These are phyloP conservation scores for Colletotrichum camelliae DNA, from an alignment of 2,329 filamentous ascomycete species.

Conservation along the genomic window DNA sequence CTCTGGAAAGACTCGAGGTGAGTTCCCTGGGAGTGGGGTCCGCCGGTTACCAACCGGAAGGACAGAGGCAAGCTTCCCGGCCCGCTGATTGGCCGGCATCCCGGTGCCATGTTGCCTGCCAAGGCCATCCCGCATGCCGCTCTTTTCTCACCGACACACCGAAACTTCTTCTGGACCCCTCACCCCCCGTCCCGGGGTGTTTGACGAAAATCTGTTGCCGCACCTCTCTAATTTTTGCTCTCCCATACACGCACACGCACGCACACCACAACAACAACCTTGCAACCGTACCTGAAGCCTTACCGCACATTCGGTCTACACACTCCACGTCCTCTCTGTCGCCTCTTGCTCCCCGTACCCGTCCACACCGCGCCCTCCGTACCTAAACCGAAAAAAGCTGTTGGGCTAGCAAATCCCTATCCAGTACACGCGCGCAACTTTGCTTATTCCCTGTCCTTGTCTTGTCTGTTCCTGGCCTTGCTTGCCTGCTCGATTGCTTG, in stretches of 20 bases:
- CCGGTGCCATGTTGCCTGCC: conserved; percentile 14
- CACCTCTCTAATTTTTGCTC: neutral
- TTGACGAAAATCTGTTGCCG: conserved; percentile 14
- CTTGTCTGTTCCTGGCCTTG: neutral
- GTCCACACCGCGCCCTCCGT: neutral
- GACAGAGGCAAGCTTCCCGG: conserved; percentile 1
- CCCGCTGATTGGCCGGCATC: conserved; percentile 5
- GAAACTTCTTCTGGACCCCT: conserved; percentile 3
- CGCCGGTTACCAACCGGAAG: conserved; percentile 21
- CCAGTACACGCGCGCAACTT: conserved; percentile 4
- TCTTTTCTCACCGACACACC: conserved; percentile 24
- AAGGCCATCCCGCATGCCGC: conserved; percentile 15
- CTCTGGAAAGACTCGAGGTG: neutral
- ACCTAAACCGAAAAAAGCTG: conserved; percentile 12
- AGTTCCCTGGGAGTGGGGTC: neutral
- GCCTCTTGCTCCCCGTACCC: neutral
- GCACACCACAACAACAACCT: neutral
- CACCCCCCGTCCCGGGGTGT: neutral
- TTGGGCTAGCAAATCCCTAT: conserved; percentile 17
- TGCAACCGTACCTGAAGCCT: conserved; percentile 1
- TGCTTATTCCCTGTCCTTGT: conserved; percentile 18
- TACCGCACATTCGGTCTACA: neutral
- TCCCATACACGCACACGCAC: neutral
- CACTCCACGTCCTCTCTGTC: neutral
- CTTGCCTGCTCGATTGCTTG: conserved; percentile 1